Base-by-base conservation (phyloP, 257 asterid genomes). In the Solanum arcanum region DNA sequence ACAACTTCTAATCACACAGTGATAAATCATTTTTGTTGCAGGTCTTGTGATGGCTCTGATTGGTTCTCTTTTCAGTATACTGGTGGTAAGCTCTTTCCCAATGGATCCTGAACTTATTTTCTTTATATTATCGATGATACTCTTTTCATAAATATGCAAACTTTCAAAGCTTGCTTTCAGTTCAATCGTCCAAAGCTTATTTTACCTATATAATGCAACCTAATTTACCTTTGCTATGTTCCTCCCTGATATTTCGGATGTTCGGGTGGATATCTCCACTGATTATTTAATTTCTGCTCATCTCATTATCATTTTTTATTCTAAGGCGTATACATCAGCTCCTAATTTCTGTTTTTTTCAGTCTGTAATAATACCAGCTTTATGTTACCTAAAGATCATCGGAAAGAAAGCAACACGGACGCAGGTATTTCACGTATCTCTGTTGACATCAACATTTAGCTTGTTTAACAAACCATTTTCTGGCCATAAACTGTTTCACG, bases 31-130 rank as follows among this genome's bases (percentile, higher is more conserved):
- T 44, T 83, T 77, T 39, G 82, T 88, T 90, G 89, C 94, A 96
- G 98, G 98, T 90, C 92, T 92, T 33, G 92, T 95, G 93, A 96
- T 95, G 98, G 93, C 99, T 88, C 89, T 96, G 86, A 91, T 94
- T 86, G 99, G 98, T 70, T 96, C 98, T 23, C 93, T 96, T 86
- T 91, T 94, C 83, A 94, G 98, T 81, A 86, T 95, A 85, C 93
- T 96, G 42, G 92, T 95, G 98, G 98, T 96, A 90, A 92, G 93
- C 88, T 66, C 44, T 41, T 42, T 62, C 35, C 88, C 31, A 33
- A 15, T 75, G 44, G 27, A 69, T 62, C 56, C 29, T 27, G 20
- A n/a, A 72, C 78, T 44, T 73, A 15, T 14, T 6, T 49, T 46
- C n/a, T 27, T 23, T 5, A 33, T 23, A 47, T 69, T 29, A 72